Conservation (phyloP, 768 basidiomycete species). For the Royoungia palumana region DNA sequence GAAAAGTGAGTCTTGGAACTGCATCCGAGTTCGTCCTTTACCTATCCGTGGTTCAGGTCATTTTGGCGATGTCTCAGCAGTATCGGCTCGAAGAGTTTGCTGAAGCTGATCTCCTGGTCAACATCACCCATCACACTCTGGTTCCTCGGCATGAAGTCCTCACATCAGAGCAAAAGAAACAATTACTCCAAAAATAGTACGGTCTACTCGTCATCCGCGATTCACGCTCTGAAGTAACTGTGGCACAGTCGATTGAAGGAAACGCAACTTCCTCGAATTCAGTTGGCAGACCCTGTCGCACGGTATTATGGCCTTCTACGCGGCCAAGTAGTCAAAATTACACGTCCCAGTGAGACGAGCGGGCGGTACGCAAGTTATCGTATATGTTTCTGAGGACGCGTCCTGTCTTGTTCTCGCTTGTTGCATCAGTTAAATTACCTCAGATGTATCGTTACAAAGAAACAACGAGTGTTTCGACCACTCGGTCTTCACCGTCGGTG, state of each 20-base stretch:
- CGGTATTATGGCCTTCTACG: slow-evolving; percentile 94
- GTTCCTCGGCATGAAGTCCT: slow-evolving; percentile 93
- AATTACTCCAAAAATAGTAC: slow-evolving; percentile 88
- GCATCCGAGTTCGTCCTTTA: not conserved
- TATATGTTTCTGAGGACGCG: slow-evolving; percentile 66
- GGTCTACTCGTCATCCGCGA: slow-evolving; percentile 33
- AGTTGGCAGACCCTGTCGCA: slow-evolving; percentile 95
- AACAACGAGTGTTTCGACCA: slow-evolving; percentile 6
- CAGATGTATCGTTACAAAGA: slow-evolving; percentile 9
- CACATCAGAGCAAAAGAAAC: slow-evolving; percentile 78
- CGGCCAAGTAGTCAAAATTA: slow-evolving; percentile 98
- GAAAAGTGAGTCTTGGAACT: slow-evolving; percentile 59
- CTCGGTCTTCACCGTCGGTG: slow-evolving; percentile 1
- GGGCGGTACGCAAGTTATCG: slow-evolving; percentile 92
- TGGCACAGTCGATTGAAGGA: slow-evolving; percentile 85
- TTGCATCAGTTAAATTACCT: slow-evolving; percentile 1
- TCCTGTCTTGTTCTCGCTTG: not conserved
- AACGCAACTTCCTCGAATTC: slow-evolving; percentile 96
- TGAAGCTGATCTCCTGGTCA: slow-evolving; percentile 93
- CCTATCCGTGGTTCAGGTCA: slow-evolving; percentile 60
- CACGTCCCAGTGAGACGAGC: slow-evolving; percentile 92
- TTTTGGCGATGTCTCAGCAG: slow-evolving; percentile 82
- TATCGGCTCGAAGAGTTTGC: slow-evolving; percentile 95
- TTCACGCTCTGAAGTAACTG: slow-evolving; percentile 6
- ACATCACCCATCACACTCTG: slow-evolving; percentile 93